Base-by-base conservation (phyloP, 1,139 yeast species). In the Sugiyamaella japonica region DNA sequence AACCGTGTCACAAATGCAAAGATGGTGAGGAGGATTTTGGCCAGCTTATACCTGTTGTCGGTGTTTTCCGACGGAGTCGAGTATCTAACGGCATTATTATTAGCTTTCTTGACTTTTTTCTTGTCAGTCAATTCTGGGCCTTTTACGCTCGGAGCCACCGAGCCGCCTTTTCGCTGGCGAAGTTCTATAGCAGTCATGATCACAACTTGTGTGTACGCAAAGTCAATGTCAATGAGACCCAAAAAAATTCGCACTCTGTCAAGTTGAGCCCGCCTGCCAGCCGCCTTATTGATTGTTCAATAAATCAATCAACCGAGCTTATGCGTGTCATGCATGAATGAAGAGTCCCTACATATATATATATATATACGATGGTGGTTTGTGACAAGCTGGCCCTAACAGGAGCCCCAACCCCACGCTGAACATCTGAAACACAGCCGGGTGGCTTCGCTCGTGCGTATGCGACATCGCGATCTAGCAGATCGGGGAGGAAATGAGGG, bases 1-100 rank as follows among this genome's bases (percentile, higher is more conserved):
- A 91, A 90, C 61, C 99, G 80, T 5, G 89, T 79, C 41, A 74
- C 74, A 53, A 86, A 80, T 0, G 97, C 96, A 42, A 85, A 61
- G 0, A 75, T 63, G 0, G 97, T 88, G 7, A 89, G 77, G 1
- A 77, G 40, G 12, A 49, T 50, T 48, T 59, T 58, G 28, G 63
- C 66, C 7, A 55, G 17, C 12, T 41, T 34, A 32, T 52, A 39
- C 31, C 38, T 47, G 28, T 47, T 43, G 15, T 25, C 38, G 36
- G 47, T 28, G 7, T 31, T 46, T 9, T 31, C 39, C 1, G 31
- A 28, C 9, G 42, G 23, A 12, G 37, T 38, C 2, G 51, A 15
- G 31, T 10, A 17, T 29, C 9, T 39, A 16, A 39, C 3, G 20
- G 25, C 13, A 31, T 15, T n/a, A 7, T 23, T 20, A 20, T 15